Conservation (phyloP, 306 rosid genomes). For the Cyclanthera cordifolia region DNA sequence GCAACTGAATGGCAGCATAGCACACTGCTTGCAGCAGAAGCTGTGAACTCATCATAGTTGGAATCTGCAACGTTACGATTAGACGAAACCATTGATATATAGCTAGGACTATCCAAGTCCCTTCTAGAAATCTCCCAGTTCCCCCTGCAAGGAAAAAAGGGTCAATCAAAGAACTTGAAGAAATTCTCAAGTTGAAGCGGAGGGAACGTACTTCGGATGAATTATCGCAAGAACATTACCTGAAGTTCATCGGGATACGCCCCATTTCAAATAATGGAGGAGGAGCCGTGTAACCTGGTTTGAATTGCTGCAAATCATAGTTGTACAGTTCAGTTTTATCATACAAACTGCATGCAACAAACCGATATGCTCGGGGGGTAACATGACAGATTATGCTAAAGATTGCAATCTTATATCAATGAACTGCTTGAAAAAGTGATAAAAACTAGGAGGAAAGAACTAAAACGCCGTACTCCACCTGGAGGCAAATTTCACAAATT, state of each 20-base stretch:
- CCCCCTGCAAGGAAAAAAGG: conserved; percentile 46
- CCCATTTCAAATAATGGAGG: conserved; percentile 76
- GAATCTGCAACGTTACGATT: conserved; percentile 34
- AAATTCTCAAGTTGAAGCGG: background rate
- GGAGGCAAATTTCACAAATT: conserved; percentile 87
- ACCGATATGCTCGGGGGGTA: background rate
- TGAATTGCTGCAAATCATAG: conserved; percentile 49
- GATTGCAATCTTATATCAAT: background rate
- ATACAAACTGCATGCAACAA: background rate
- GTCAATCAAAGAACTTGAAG: background rate
- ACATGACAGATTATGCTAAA: background rate
- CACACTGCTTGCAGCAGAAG: conserved; percentile 43
- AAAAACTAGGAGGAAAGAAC: background rate
- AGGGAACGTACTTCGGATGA: background rate
- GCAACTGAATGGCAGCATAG: conserved; percentile 47
- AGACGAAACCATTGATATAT: conserved; percentile 83
- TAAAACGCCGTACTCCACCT: conserved; percentile 36
- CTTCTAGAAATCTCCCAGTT: conserved; percentile 90
- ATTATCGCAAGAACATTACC: conserved; percentile 33
- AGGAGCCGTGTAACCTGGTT: conserved; percentile 86
- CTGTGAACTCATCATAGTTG: conserved; percentile 46
- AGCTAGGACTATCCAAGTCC: conserved; percentile 50
- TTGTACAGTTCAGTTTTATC: background rate
- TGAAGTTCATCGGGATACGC: conserved; percentile 86
- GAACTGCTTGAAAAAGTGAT: background rate